phyloP scores from a whole-genome alignment of 768 basidiomycete genomes.

The Boletus bicolor region DNA sequence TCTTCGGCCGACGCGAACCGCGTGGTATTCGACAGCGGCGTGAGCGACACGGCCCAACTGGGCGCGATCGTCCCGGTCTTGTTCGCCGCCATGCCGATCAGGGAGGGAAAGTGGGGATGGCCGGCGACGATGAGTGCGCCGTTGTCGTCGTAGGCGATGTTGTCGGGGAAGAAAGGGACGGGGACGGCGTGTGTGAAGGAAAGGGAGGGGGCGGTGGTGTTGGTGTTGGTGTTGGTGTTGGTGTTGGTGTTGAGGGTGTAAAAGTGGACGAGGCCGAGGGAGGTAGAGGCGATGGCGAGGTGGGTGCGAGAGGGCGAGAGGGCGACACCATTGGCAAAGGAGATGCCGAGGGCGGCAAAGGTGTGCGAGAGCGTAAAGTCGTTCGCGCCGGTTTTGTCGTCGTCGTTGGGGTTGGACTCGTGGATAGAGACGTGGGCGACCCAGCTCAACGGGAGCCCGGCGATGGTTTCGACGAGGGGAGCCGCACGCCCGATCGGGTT shows the following conservation, averaged over 20 bases:
- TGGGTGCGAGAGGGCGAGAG: conserved; percentile 48
- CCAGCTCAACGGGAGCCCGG: conserved; percentile 58
- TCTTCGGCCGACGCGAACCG: not conserved
- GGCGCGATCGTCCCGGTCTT: conserved; percentile 40
- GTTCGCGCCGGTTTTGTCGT: conserved; percentile 16
- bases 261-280: conserved; percentile 44
- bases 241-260: conserved; percentile 45
- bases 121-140: conserved; percentile 57
- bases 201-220: conserved; percentile 36
- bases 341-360: conserved; percentile 45
- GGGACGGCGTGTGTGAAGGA: conserved; percentile 36
- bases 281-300: conserved; percentile 57
- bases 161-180: conserved; percentile 62
- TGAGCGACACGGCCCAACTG: conserved; percentile 58
- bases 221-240: conserved; percentile 21
- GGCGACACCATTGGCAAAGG: conserved; percentile 71
- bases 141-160: conserved; percentile 50
- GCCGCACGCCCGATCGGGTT: conserved; percentile 44
- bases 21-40: conserved; percentile 12
- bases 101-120: conserved; percentile 59
- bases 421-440: conserved; percentile 52
- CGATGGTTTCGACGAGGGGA: conserved; percentile 52
- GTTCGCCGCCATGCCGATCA: conserved; percentile 45
- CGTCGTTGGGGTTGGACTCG: conserved; percentile 13
- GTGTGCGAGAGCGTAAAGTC: conserved; percentile 31